These are phyloP conservation scores for Rubroboletus pulcherrimus DNA, from an alignment of 768 basidiomycete species.

Conservation along the genomic window DNA sequence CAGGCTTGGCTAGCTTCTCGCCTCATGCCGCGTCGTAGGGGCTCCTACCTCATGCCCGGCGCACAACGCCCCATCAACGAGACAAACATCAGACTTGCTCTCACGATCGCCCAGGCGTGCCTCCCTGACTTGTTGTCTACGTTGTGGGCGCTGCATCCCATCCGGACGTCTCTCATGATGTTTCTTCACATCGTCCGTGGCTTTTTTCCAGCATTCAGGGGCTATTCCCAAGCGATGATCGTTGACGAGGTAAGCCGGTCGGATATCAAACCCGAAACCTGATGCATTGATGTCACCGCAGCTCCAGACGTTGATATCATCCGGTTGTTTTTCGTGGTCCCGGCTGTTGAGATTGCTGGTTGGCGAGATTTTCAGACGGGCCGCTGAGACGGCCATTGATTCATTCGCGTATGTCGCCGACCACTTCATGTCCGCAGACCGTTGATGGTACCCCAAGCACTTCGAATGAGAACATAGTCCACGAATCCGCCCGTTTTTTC, in stretches of 20 bases:
- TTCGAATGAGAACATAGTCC: conserved; percentile 68
- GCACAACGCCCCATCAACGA: conserved; percentile 61
- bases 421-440: conserved; percentile 8
- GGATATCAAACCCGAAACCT: conserved; percentile 7
- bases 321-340: conserved; percentile 69
- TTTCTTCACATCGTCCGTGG: conserved; percentile 67
- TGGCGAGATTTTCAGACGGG: conserved; percentile 61
- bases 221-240: conserved; percentile 83
- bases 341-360: conserved; percentile 56
- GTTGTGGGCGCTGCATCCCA: conserved; percentile 57
- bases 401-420: conserved; percentile 60
- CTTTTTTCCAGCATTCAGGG: conserved; percentile 75
- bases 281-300: conserved; percentile 26
- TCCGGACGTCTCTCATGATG: conserved; percentile 69
- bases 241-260: conserved; percentile 67
- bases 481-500: conserved; percentile 67
- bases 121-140: conserved; percentile 51
- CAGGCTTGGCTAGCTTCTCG: conserved; percentile 62
- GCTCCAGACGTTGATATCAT: conserved; percentile 67
- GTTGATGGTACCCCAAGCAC: conserved; percentile 38
- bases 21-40: conserved; percentile 43
- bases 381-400: conserved; percentile 63
- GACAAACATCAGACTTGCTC: conserved; percentile 55
- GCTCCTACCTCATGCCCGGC: conserved; percentile 55
- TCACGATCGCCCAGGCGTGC: conserved; percentile 49